Percentiles rank a stretch among this genome's conserved stretches.
These are phyloP conservation scores for Saxophila tyrrhenica DNA, from an alignment of 495 filamentous ascomycete genomes.

Conservation along the genomic window DNA sequence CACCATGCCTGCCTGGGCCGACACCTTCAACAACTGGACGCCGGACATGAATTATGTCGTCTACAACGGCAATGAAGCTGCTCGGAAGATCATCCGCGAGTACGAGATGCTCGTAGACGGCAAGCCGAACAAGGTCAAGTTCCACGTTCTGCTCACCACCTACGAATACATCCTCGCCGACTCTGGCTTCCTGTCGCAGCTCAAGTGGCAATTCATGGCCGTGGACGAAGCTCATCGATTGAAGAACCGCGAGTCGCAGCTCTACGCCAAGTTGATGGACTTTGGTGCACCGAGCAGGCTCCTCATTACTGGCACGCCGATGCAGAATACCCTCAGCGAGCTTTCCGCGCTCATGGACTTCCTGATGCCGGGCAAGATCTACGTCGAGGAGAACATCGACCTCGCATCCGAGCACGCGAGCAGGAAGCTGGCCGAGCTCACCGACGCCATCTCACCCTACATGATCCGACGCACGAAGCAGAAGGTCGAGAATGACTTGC, in stretches of 20 bases:
- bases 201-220: slow-evolving; percentile 96
- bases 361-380: slow-evolving; percentile 76
- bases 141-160: slow-evolving; percentile 88
- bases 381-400: slow-evolving; percentile 84
- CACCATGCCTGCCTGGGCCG: slow-evolving; percentile 94
- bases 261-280: slow-evolving; percentile 73
- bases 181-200: slow-evolving; percentile 60
- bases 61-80: slow-evolving; percentile 76
- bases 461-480: slow-evolving; percentile 97
- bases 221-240: slow-evolving; percentile 95
- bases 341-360: slow-evolving; percentile 89
- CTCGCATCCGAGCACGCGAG: slow-evolving; percentile 57
- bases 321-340: slow-evolving; percentile 93
- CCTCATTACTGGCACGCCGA: slow-evolving; percentile 91
- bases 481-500: slow-evolving; percentile 89
- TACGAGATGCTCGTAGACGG: slow-evolving; percentile 78
- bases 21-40: slow-evolving; percentile 94
- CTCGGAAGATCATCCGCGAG: slow-evolving; percentile 71
- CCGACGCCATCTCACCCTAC: slow-evolving; percentile 66
- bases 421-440: slow-evolving; percentile 58
- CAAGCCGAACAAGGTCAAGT: slow-evolving; percentile 74
- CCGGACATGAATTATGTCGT: slow-evolving; percentile 95
- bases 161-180: slow-evolving; percentile 90
- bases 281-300: slow-evolving; percentile 77
- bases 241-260: slow-evolving; percentile 88